These are phyloP conservation scores for Yarrowia alimentaria DNA, from an alignment of 805 yeast genomes.

Conservation along the genomic window DNA sequence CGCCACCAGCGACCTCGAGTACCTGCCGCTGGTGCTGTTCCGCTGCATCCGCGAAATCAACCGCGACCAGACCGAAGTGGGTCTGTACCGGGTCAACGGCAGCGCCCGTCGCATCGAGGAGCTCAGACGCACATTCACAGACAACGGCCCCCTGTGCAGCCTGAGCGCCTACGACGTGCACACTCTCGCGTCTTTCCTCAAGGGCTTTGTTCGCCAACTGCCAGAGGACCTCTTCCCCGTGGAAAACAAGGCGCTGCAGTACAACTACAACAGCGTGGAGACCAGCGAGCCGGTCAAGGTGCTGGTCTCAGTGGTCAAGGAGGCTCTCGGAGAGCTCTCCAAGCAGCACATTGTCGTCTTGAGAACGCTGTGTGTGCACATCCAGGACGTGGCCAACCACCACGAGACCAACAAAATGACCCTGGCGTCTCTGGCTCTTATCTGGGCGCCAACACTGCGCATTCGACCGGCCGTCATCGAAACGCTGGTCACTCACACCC, in stretches of 20 bases:
- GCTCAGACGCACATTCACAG: background rate
- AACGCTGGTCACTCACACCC: constrained; percentile 3
- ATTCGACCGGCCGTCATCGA: constrained; percentile 4
- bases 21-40: constrained; percentile 8
- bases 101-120: background rate
- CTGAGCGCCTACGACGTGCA: constrained; percentile 1
- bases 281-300: too few species aligned
- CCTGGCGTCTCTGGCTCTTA: background rate
- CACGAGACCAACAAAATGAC: constrained; percentile 23
- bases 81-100: constrained; percentile 3
- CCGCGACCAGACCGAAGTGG: constrained; percentile 10
- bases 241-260: background rate
- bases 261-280: too few species aligned
- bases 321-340: constrained; percentile 3
- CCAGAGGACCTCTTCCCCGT: constrained; percentile 17
- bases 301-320: constrained; percentile 5
- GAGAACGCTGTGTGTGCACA: constrained; percentile 4
- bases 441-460: constrained; percentile 3
- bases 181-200: constrained; percentile 5
- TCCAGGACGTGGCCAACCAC: constrained; percentile 27
- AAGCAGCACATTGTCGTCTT: constrained; percentile 15
- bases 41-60: constrained; percentile 10
- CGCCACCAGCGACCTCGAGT: constrained; percentile 19
- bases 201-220: constrained; percentile 6
- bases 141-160: constrained; percentile 7